Evolutionary conservation across 2,329 filamentous ascomycete genomes (phyloP).

Genomic region (Hawksworthiomyces lignivorus): DNA sequence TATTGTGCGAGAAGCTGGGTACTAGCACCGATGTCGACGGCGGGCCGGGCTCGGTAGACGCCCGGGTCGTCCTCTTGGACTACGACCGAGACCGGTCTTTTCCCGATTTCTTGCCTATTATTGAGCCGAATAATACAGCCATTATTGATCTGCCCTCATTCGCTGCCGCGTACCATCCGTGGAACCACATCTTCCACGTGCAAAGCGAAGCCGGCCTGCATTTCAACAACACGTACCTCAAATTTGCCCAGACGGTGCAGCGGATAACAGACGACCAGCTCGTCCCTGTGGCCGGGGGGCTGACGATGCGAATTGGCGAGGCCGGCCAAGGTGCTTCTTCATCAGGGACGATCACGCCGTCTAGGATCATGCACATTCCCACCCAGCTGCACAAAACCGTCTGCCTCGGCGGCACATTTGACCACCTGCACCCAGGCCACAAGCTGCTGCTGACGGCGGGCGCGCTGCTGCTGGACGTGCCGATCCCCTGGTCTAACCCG

Average conservation of each 20-base stretch:
- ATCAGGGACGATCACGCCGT: not conserved
- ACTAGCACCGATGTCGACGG: slow-evolving; percentile 51
- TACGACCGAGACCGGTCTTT: slow-evolving; percentile 35
- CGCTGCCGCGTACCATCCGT: slow-evolving; percentile 44
- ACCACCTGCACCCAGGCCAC: slow-evolving; percentile 90
- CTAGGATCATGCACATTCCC: slow-evolving; percentile 14
- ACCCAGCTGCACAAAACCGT: slow-evolving; percentile 47
- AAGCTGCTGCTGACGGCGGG: slow-evolving; percentile 93
- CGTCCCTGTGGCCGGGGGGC: slow-evolving; percentile 43
- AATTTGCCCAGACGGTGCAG: slow-evolving; percentile 38
- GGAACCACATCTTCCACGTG: slow-evolving; percentile 58
- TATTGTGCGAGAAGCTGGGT: slow-evolving; percentile 57
- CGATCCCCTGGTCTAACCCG: slow-evolving; percentile 26
- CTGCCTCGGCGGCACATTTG: slow-evolving; percentile 88
- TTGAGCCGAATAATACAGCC: slow-evolving; percentile 36
- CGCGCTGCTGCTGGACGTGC: slow-evolving; percentile 58
- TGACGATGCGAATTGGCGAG: slow-evolving; percentile 28
- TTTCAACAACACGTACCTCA: slow-evolving; percentile 43
- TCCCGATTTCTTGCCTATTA: slow-evolving; percentile 28
- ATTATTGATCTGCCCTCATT: slow-evolving; percentile 34
- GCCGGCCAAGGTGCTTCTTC: not conserved
- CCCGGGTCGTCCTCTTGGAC: slow-evolving; percentile 66
- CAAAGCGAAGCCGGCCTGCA: slow-evolving; percentile 57
- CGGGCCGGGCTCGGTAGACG: slow-evolving; percentile 65
- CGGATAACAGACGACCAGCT: slow-evolving; percentile 43